Conservation (phyloP, 257 asterid genomes). For the Ligustrum vulgare region DNA sequence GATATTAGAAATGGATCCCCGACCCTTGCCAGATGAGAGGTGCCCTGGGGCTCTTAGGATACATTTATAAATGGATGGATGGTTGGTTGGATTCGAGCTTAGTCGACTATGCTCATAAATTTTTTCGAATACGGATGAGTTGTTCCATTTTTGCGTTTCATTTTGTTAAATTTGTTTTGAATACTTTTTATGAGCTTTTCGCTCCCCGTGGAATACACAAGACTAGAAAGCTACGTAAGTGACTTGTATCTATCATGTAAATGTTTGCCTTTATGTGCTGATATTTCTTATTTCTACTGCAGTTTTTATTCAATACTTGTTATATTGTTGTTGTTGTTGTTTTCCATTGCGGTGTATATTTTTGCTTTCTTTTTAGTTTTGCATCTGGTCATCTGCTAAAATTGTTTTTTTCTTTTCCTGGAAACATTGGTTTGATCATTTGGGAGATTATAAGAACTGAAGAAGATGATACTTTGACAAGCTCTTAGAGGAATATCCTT, state of each 20-base stretch:
- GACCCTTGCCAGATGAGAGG: too few relatives aligned
- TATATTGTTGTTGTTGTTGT: too few relatives aligned
- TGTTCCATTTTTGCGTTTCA: too few relatives aligned
- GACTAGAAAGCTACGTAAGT: background rate
- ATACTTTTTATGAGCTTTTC: background rate
- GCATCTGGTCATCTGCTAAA: slow-evolving; percentile 15
- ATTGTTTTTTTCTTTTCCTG: slow-evolving; percentile 5
- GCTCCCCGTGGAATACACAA: background rate
- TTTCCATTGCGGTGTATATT: too few relatives aligned
- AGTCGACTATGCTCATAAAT: background rate
- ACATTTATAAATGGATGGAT: background rate
- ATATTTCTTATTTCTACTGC: background rate
- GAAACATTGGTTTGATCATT: slow-evolving; percentile 19
- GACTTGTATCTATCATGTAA: background rate
- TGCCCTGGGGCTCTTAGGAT: too few relatives aligned
- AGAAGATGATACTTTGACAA: slow-evolving; percentile 96
- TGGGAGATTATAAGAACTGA: slow-evolving; percentile 68
- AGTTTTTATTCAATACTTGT: background rate
- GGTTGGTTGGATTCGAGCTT: background rate
- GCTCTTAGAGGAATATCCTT: slow-evolving; percentile 98
- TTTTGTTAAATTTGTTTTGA: background rate
- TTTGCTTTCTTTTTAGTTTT: too few relatives aligned
- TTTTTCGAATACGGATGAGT: background rate
- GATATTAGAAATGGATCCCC: too few relatives aligned
- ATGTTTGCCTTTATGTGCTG: background rate